Evolutionary conservation across 148 eudicot genomes (phyloP), one percentile per base, ranked within the genome.

Genomic region (Camellia japonica): DNA sequence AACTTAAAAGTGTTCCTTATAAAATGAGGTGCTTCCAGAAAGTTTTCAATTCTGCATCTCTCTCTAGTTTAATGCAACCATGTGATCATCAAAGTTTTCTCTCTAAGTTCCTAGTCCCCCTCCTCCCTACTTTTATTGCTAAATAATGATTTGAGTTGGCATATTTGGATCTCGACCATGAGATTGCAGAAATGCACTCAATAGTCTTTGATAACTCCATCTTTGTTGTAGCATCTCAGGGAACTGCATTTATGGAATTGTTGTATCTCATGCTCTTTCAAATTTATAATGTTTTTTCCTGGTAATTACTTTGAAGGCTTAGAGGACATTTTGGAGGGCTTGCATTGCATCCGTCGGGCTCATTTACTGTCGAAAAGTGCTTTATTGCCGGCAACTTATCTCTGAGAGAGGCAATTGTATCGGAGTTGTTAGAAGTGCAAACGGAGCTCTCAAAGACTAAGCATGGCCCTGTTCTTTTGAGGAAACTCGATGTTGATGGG

Each of bases 401-500:
- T 52, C 79, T 91, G 74, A 90, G 90, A 85, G 98, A 96, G 83
- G 82, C 84, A 73, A 91, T 96, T 81, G 98, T 92, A 52, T 90
- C 93, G 42, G 99, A 93, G 73, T 55, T 92, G 80, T 79, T 82
- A 83, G 81, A 84, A 80, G 89, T 90, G 77, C 95, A 92, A 77
- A 76, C 83, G 76, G 99, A 92, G 74, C 97, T 96, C 79, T 93
- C 89, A 60, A 93, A 86, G 86, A 90, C 94, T 63, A 89, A 75
- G 80, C 98, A 96, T 71, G 99, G 98, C 68, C 99, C 97, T 71
- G 79, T 87, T 74, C 94, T 96, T 59, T 65, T 92, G 89, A 93
- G 91, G 89, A 91, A 88, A 85, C 85, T 96, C 44, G 98, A 96
- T 83, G 90, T 91, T 68, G 97, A 92, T 19, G 97, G 98, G 99